A percentile compares a stretch with the other conserved stretches of the same genome.
phyloP scores from a whole-genome alignment of 352 stramenopile genomes.

The Pythium dissimile region DNA sequence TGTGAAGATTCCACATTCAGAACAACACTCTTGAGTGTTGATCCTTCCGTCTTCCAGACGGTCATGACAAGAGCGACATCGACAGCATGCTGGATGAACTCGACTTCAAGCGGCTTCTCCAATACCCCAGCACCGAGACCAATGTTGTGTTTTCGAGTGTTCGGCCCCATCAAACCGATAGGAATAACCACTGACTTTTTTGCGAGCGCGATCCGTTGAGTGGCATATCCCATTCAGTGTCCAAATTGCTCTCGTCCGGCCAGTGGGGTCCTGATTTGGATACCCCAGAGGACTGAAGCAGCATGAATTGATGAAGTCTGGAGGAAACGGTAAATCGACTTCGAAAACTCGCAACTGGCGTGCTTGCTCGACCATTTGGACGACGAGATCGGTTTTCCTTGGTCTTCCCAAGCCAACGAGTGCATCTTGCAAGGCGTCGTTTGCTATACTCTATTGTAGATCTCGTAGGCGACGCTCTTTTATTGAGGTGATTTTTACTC shows the following conservation, averaged over 20 bases:
- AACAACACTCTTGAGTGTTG: constrained; percentile 14
- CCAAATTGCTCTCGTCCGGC: background rate
- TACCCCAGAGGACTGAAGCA: background rate
- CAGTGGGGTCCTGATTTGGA: background rate
- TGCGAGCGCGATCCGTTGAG: background rate
- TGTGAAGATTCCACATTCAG: background rate
- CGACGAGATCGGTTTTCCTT: background rate
- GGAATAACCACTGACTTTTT: background rate
- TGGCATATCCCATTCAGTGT: background rate
- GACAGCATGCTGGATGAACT: constrained; percentile 15
- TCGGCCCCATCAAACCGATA: background rate
- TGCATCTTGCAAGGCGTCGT: constrained; percentile 15
- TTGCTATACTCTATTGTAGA: no score
- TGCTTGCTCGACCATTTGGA: background rate
- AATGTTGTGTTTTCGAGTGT: background rate
- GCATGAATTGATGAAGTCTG: constrained; percentile 2
- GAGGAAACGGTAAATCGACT: background rate
- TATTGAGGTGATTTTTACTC: no score
- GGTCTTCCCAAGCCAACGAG: constrained; percentile 18
- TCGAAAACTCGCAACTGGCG: no score
- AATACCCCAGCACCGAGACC: background rate
- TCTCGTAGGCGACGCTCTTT: no score
- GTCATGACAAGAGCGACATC: constrained; percentile 19
- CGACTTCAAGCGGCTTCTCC: background rate
- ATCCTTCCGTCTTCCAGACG: constrained; percentile 21